Conservation (phyloP, 2,329 filamentous ascomycete species). For the Trichophyton equinum region DNA sequence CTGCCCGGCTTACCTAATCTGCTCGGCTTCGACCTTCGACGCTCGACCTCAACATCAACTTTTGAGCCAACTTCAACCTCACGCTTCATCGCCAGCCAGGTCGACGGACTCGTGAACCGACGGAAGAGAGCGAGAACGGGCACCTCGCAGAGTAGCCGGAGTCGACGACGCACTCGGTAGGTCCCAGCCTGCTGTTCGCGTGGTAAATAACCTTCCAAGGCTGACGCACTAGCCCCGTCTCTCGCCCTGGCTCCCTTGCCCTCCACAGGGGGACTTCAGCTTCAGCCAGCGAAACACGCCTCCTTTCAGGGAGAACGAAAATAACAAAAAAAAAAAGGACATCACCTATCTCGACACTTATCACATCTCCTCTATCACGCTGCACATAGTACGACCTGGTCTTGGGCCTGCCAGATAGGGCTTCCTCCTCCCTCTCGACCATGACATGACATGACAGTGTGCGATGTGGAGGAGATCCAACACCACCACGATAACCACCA, state of each 20-base stretch:
- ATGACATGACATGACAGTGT: constrained; percentile 4
- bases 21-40: background rate
- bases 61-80: background rate
- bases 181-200: background rate
- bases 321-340: background rate
- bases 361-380: constrained; percentile 3
- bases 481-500: background rate
- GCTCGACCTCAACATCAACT: background rate
- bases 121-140: too few species aligned
- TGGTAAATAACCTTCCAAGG: constrained; percentile 3
- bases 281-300: background rate
- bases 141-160: background rate
- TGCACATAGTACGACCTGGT: background rate
- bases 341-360: background rate
- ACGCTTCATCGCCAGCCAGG: background rate
- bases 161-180: background rate
- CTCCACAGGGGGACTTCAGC: background rate
- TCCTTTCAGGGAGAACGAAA: background rate
- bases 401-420: background rate
- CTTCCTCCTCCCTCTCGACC: background rate
- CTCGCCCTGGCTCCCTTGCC: background rate
- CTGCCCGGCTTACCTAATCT: background rate
- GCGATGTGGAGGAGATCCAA: constrained; percentile 4
- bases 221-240: constrained; percentile 3
- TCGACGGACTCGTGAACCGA: background rate